Base-by-base conservation (phyloP, 2,329 filamentous ascomycete genomes). In the Xylariomycetidae sp. region DNA sequence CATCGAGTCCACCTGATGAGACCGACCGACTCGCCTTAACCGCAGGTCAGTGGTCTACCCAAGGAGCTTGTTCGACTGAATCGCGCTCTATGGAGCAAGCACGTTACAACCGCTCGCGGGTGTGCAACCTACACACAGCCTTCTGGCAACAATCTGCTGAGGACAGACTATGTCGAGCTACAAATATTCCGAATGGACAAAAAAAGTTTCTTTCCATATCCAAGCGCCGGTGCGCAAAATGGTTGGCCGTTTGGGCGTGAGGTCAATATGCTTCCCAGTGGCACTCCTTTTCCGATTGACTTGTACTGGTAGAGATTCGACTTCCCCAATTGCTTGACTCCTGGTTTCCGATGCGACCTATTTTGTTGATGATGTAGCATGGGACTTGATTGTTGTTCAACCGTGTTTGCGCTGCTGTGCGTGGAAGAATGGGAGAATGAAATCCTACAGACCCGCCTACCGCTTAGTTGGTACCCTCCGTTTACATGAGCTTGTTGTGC, bases 171-270 rank as follows among this genome's bases (percentile, higher is more conserved):
- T 42, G 33, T 42, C 39, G 35, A 38, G 31, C 31, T 35, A 38
- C 33, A 22, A 27, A 29, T 43, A 47, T 43, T 42, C 40, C 40
- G 29, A 50, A 51, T 47, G n/a, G n/a, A n/a, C 30, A 44, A 47
- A 44, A 52, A 54, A 52, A 50, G 45, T 50, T 55, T 48, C 42
- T 47, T 51, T 50, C 40, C n/a, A 49, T 42, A 43, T 39, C 38
- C 36, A 40, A 43, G 42, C 38, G 42, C 34, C 36, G 29, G 40
- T 41, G 36, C 48, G 40, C 34, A 42, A 48, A 48, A 45, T 43
- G 41, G 41, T 38, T 42, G 37, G 37, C 35, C 40, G 29, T 34
- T 40, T 37, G 43, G 39, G 43, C 44, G 38, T 43, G 40, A 45
- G 37, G 32, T 43, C 37, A 41, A 41, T 31, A 27, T 38, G 33